These are phyloP conservation scores for Larix kaempferi DNA, from an alignment of 75 land plant genomes.

Conservation along the genomic window DNA sequence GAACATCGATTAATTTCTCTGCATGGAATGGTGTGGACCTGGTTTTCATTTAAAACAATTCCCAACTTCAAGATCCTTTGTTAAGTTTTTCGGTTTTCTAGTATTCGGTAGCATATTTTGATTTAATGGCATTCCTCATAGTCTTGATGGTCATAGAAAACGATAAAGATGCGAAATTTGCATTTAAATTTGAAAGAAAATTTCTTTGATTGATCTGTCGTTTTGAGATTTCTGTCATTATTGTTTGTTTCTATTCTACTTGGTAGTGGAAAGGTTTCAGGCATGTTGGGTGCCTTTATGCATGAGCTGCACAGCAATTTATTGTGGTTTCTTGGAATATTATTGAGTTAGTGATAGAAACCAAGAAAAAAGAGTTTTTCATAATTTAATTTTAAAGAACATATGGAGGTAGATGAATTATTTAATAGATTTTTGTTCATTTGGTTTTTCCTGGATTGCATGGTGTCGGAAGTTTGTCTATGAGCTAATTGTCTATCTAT, in stretches of 20 bases:
- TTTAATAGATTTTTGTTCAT: no score
- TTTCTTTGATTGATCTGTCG: not conserved
- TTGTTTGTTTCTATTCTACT: not conserved
- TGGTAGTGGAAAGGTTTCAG: not conserved
- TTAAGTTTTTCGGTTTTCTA: no score
- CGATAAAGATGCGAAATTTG: not conserved
- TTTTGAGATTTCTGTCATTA: not conserved
- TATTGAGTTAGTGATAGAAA: no score
- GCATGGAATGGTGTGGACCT: not conserved
- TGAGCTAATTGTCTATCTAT: no score
- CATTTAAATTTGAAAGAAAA: not conserved
- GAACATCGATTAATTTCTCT: not conserved
- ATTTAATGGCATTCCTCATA: not conserved
- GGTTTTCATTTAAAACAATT: not conserved
- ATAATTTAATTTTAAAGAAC: no score
- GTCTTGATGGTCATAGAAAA: not conserved
- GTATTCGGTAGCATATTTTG: not conserved
- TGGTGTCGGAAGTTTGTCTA: no score
- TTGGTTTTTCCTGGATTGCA: no score
- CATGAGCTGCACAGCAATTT: no score
- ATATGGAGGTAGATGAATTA: no score
- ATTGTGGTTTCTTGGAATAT: no score
- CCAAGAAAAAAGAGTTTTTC: no score
- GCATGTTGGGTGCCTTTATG: no score
- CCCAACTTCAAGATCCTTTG: not conserved